Evolutionary conservation across 225 moss, liverwort and hornwort genomes (phyloP).

Genomic region (Neckera pumila): DNA sequence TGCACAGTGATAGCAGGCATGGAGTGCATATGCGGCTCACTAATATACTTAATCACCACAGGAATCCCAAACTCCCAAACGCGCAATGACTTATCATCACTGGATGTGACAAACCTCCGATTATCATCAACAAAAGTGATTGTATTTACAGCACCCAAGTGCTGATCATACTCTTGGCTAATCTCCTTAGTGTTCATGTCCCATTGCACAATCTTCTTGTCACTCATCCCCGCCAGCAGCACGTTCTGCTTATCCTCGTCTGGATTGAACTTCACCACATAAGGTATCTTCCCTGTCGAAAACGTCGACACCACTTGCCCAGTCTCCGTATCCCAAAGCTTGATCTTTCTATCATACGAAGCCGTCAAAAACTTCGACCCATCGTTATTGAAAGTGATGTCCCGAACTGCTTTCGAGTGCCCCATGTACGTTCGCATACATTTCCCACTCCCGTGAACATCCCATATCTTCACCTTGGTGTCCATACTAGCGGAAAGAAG

Average conservation of each 20-base stretch:
- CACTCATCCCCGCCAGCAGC: conserved; percentile 92
- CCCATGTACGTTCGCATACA: conserved; percentile 99
- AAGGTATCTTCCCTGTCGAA: conserved; percentile 92
- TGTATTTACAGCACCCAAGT: conserved; percentile 92
- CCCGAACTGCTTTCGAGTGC: conserved; percentile 88
- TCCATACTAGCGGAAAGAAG: conserved; percentile 97
- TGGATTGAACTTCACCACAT: conserved; percentile 97
- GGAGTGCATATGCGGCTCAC: conserved; percentile 98
- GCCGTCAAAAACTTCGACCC: conserved; percentile 93
- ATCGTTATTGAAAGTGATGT: conserved; percentile 93
- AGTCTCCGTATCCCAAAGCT: conserved; percentile 94
- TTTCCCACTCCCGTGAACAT: conserved; percentile 95
- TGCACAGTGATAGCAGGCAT: conserved; percentile 96
- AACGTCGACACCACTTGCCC: conserved; percentile 90
- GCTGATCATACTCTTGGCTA: conserved; percentile 96
- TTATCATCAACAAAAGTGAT: conserved; percentile 98
- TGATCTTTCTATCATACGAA: conserved; percentile 89
- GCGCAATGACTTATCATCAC: conserved; percentile 91
- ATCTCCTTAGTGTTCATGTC: conserved; percentile 91
- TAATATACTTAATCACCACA: conserved; percentile 97
- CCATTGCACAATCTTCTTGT: conserved; percentile 99
- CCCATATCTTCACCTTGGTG: conserved; percentile 98
- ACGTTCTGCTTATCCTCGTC: conserved; percentile 94
- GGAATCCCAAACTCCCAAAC: conserved; percentile 99
- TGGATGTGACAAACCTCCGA: conserved; percentile 94